Conservation (phyloP, 2,329 filamentous ascomycete genomes). For the Didymella sp. region DNA sequence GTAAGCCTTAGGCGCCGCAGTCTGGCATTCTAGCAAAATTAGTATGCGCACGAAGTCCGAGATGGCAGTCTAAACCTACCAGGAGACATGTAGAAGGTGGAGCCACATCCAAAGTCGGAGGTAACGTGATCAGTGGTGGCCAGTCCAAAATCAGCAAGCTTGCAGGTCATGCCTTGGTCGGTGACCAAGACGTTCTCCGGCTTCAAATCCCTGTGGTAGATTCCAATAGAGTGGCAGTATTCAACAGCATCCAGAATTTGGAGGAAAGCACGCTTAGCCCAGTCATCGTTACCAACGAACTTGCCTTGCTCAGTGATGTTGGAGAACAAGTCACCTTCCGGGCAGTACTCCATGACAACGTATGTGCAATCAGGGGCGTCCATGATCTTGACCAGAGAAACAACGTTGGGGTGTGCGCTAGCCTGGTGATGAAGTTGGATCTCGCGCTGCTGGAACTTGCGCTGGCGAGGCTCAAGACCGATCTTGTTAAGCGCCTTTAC, state of each 20-base stretch:
- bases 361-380: constrained; percentile 92
- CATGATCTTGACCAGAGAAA: constrained; percentile 92
- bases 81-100: constrained; percentile 99
- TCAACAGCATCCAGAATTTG: constrained; percentile 97
- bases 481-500: constrained; percentile 97
- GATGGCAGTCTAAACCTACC: constrained; percentile 66
- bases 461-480: constrained; percentile 86
- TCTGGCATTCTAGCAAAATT: constrained; percentile 79
- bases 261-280: constrained; percentile 87
- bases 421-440: constrained; percentile 90
- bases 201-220: constrained; percentile 97
- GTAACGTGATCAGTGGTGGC: constrained; percentile 84
- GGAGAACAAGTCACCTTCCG: constrained; percentile 94
- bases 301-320: constrained; percentile 96
- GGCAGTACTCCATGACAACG: constrained; percentile 95
- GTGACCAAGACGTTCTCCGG: constrained; percentile 97
- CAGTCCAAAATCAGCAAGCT: constrained; percentile 96
- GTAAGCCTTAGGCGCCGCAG: constrained; percentile 71
- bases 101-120: constrained; percentile 95
- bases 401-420: constrained; percentile 88
- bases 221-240: constrained; percentile 89
- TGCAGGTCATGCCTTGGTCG: constrained; percentile 86
- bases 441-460: constrained; percentile 90
- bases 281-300: constrained; percentile 89
- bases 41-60: constrained; percentile 28